Base-by-base conservation (phyloP, 495 filamentous ascomycete species). In the Copromyces sp. region DNA sequence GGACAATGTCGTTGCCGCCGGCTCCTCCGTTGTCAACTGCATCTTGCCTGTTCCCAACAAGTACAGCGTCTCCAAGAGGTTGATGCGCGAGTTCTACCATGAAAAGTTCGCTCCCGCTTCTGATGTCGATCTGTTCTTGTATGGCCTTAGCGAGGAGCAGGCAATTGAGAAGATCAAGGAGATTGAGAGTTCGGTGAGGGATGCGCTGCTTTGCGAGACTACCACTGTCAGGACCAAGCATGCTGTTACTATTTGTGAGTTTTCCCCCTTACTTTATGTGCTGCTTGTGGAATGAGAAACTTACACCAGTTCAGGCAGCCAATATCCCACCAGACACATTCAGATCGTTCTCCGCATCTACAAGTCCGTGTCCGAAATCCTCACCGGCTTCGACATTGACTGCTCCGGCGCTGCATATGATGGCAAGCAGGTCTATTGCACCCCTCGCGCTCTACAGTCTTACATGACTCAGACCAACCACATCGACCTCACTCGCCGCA, bases 321-420 rank as follows among this genome's bases (percentile, higher is more conserved):
- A 94, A 77, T 94, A 95, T 79, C 93, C 93, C 0, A 93, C 87
- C 40, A 88, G 93, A 6, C 93, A 96, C 77, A 87, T 95, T 24
- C 88, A 87, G 82, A 93, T 96, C 75, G 93, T 96, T 11, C 87
- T 95, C 16, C 90, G 93, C 6, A 87, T 95, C 69, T 95, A 96
- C 80, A 91, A 91, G 73, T 92, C 90, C 0, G 79, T 94, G 45
- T 88, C 91, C 2, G 91, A 95, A 77, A 94, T 95, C 70, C 83
- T 95, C 9, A 92, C 92, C 12, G 93, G 93, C 0, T 95, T 95
- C 73, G 93, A 95, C 77, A 93, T 95, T 17, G 92, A 95, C 74
- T 93, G 90, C 78, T 90, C 92, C 4, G 90, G 92, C 74, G 90
- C 87, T 20, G 93, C 92, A 3, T 96, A 92, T 75, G 89, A 94